A percentile compares a stretch with the other conserved stretches of the same genome.
phyloP scores from a whole-genome alignment of 768 basidiomycete species.

The Lentinula edodes region DNA sequence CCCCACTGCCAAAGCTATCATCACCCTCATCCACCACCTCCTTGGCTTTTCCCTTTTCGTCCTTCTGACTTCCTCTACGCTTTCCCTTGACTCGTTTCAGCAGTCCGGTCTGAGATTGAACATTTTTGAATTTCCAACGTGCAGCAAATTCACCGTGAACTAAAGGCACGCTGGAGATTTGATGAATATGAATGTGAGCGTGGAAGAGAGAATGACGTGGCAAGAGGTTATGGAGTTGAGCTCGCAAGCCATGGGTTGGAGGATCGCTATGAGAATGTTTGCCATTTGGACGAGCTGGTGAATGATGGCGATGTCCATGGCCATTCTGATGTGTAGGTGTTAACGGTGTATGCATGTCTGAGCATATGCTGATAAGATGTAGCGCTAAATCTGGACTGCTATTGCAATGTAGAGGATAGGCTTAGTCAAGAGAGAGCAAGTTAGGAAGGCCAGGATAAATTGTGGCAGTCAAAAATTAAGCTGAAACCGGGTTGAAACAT shows the following conservation, averaged over 20 bases:
- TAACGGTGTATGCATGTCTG: not conserved
- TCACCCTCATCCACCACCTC: slow-evolving; percentile 11
- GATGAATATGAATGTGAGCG: slow-evolving; percentile 54
- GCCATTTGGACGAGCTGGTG: not conserved
- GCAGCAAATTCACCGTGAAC: slow-evolving; percentile 66
- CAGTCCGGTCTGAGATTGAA: slow-evolving; percentile 25
- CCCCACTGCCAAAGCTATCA: slow-evolving; percentile 6
- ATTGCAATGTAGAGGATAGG: too few relatives aligned
- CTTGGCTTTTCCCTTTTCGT: slow-evolving; percentile 17
- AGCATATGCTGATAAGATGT: not conserved
- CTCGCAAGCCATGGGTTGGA: slow-evolving; percentile 34
- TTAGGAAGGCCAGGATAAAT: not conserved
- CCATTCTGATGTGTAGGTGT: not conserved
- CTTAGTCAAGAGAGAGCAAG: too few relatives aligned
- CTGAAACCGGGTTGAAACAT: not conserved
- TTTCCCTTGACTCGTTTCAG: slow-evolving; percentile 15
- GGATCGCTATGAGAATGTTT: slow-evolving; percentile 4
- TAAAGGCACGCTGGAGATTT: slow-evolving; percentile 67
- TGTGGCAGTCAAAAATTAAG: not conserved
- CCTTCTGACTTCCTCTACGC: slow-evolving; percentile 3
- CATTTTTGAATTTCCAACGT: slow-evolving; percentile 67
- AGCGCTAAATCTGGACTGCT: not conserved
- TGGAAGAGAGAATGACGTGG: slow-evolving; percentile 65
- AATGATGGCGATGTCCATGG: not conserved
- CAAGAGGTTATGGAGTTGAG: slow-evolving; percentile 55